These are phyloP conservation scores for Suillus lakei DNA, from an alignment of 768 basidiomycete genomes.

Conservation along the genomic window DNA sequence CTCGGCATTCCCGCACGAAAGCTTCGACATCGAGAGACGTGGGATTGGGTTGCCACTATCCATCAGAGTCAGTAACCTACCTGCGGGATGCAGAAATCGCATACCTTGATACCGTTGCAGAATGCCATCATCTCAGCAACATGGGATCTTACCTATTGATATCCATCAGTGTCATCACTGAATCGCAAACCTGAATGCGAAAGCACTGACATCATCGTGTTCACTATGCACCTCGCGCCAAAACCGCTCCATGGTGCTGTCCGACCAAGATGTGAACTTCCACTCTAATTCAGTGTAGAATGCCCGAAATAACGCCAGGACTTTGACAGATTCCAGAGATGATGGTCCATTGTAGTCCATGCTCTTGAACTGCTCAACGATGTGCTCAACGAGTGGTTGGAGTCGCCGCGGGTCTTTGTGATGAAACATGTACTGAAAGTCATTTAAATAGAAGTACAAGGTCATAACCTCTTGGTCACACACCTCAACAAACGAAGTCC, in stretches of 20 bases:
- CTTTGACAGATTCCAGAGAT: constrained; percentile 79
- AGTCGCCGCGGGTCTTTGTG: constrained; percentile 84
- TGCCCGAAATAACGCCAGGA: constrained; percentile 67
- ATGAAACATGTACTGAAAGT: constrained; percentile 71
- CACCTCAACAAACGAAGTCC: constrained; percentile 83
- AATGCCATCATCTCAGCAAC: constrained; percentile 78
- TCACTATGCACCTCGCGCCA: constrained; percentile 77
- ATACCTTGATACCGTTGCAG: constrained; percentile 73
- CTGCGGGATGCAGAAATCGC: constrained; percentile 12
- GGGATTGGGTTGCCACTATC: constrained; percentile 67
- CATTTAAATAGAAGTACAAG: constrained; percentile 8
- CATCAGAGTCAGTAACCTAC: constrained; percentile 3
- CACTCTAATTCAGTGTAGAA: constrained; percentile 78
- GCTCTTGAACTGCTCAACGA: constrained; percentile 63
- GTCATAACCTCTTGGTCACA: constrained; percentile 11
- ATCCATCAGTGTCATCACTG: constrained; percentile 6
- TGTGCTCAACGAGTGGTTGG: constrained; percentile 77
- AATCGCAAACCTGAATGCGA: constrained; percentile 6
- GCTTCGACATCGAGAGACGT: constrained; percentile 63
- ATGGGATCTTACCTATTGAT: constrained; percentile 65
- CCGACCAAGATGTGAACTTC: constrained; percentile 82
- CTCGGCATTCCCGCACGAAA: constrained; percentile 71
- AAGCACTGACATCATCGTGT: constrained; percentile 70
- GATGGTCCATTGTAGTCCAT: constrained; percentile 84
- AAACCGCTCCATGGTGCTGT: constrained; percentile 65